These are phyloP conservation scores for Cordyceps farinosa DNA, from an alignment of 2,329 filamentous ascomycete genomes.

Conservation along the genomic window DNA sequence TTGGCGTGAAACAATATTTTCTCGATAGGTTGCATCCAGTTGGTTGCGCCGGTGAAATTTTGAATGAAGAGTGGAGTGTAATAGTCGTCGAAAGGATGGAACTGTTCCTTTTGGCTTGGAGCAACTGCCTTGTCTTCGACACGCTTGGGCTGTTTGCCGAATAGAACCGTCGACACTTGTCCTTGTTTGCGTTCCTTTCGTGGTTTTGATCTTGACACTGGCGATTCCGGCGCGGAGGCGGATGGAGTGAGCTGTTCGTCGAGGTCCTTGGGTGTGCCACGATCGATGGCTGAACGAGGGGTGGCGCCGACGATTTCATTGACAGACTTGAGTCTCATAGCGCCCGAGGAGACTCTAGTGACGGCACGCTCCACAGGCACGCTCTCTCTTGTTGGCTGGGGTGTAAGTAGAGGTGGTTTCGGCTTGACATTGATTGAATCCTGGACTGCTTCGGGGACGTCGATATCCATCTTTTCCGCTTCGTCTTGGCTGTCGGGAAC, in stretches of 20 bases:
- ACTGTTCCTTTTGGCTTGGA: constrained; percentile 38
- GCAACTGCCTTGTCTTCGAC: constrained; percentile 45
- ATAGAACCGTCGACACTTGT: constrained; percentile 72
- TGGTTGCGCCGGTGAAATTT: constrained; percentile 51
- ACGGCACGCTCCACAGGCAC: constrained; percentile 51
- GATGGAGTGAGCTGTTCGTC: constrained; percentile 38
- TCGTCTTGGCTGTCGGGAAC: constrained; percentile 37
- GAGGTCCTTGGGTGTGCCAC: constrained; percentile 26
- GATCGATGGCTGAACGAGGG: constrained; percentile 34
- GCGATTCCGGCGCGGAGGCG: constrained; percentile 44
- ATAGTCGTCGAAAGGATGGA: constrained; percentile 56
- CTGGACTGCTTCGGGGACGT: constrained; percentile 24
- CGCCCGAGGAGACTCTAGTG: constrained; percentile 66
- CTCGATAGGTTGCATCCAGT: constrained; percentile 61
- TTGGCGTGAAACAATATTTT: constrained; percentile 77
- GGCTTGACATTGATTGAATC: background rate
- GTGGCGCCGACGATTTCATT: constrained; percentile 66
- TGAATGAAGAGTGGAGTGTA: constrained; percentile 61
- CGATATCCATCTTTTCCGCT: constrained; percentile 35
- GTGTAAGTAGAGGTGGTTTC: constrained; percentile 18
- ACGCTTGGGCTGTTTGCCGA: constrained; percentile 62
- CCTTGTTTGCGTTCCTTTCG: constrained; percentile 59
- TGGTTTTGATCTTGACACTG: constrained; percentile 36
- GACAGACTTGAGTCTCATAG: constrained; percentile 68
- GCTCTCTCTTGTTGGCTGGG: constrained; percentile 21